Base-by-base conservation (phyloP, 1,284 basidiomycete genomes). In the Pyrrhoderma lamaoense region DNA sequence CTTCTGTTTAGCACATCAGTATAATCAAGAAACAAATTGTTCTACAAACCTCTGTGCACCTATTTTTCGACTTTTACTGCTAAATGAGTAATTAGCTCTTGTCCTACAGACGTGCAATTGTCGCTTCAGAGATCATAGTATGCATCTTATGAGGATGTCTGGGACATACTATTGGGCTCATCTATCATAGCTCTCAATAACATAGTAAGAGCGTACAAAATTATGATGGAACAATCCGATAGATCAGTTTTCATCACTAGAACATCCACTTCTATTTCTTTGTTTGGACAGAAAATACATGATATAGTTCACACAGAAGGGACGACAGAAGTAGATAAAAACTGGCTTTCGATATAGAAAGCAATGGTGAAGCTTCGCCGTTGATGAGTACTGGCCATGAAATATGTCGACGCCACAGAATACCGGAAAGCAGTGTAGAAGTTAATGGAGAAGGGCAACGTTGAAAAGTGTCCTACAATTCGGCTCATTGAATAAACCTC, bases 161-260 rank as follows among this genome's bases (percentile, higher is more conserved):
- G 69, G 22, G 44, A 47, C 5, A 45, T 67, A 16, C 54, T 73
- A n/a, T 67, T 70, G 38, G 64, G 72, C 52, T 66, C 66, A 2
- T 47, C 58, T 2, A 55, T 58, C 1, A 55, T 73, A 3, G 53
- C 57, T 7, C 60, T 68, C 7, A 68, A 63, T 45, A 68, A 72
- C 2, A 56, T 71, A 42, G 61, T 71, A n/a, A 57, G 62, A 27
- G 57, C 59, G 43, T 56, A 61, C 9, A 58, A 54, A 16, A 50
- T 55, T 22, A 62, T 65, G 49, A 57, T 64, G 0, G 51, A 61
- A 8, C 62, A 69, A 36, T 56, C 62, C 3, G 54, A 52, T 3
- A 31, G 7, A 11, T 57, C 64, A 23, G 70, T 67, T 58, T 62
- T 61, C 2, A 59, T 74, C n/a, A 63, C 58, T 9, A 70, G 73